Conservation (phyloP, 1,284 basidiomycete genomes). For the Sporisorium sorghi region DNA sequence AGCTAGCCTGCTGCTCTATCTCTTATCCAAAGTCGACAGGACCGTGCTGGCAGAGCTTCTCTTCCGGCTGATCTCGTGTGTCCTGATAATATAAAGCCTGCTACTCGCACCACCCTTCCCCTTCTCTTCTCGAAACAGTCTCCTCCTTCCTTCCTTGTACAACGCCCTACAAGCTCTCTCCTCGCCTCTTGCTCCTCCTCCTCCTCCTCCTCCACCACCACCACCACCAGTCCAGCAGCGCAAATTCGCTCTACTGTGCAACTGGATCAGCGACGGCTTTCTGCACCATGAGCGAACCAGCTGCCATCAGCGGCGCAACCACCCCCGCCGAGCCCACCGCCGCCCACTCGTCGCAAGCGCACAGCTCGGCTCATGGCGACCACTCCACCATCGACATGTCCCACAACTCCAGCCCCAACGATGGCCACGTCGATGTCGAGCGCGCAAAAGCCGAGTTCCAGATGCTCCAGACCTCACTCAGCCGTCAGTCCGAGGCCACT, state of each 20-base stretch:
- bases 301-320: constrained; percentile 16
- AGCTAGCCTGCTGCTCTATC: too few species aligned
- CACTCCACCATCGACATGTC: constrained; percentile 27
- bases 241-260: background rate
- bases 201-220: background rate
- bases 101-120: too few species aligned
- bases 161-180: too few species aligned
- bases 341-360: background rate
- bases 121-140: too few species aligned
- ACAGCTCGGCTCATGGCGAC: constrained; percentile 6
- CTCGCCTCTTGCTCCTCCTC: too few species aligned
- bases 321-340: constrained; percentile 16
- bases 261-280: background rate
- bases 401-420: background rate
- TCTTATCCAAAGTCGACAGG: background rate
- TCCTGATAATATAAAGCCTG: too few species aligned
- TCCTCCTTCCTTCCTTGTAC: too few species aligned
- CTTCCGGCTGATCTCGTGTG: too few species aligned
- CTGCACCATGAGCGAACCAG: constrained; percentile 17
- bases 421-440: constrained; percentile 27
- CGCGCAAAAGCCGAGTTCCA: constrained; percentile 29
- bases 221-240: background rate
- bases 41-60: too few species aligned
- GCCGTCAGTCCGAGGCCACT: constrained; percentile 22
- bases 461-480: constrained; percentile 36